Base-by-base conservation (phyloP, 768 basidiomycete genomes). In the Auricularia heimuer region DNA sequence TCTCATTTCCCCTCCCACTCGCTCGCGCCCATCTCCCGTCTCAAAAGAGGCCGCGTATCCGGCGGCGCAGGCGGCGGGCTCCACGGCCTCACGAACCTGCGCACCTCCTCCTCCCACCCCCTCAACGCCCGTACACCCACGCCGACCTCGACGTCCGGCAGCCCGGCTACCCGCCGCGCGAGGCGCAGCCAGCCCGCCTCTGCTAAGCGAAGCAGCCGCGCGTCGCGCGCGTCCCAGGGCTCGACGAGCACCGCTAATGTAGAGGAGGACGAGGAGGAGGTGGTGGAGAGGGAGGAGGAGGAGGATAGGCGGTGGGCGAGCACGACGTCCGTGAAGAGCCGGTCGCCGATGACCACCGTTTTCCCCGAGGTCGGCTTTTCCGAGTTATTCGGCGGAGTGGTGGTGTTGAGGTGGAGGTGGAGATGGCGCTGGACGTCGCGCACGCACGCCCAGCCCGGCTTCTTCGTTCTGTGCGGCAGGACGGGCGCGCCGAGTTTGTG, bases 271-370 rank as follows among this genome's bases (percentile, higher is more conserved):
- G 29, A 29, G 2, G 29, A 3, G 1, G 29, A 29, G 29, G 29
- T 2, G 29, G 29, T 2, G 29, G 29, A 29, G 29, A 29, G 29
- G 29, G 29, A 29, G 29, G 29, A 29, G 29, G 29, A 29, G 29
- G 29, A 29, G 29, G 29, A 29, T 2, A 94, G 86, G 42, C 92
- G 85, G 69, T 90, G 88, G 8, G 92, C 88, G 74, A 98, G 79
- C 63, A 98, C 82, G 18, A 94, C 77, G 73, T 99, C 96, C 0
- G 96, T 99, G 70, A 97, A 89, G 62, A 98, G 76, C 11, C 96
- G 83, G 77, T 99, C 96, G 0, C 96, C 96, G 12, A 99, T 87
- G 45, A 98, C 75, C 64, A 98, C 77, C 54, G 97, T 77, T 65
- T 88, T 83, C 33, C 85, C 77, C 64, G 45, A 29, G 35, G 16